A percentile compares a stretch with the other conserved stretches of the same genome.
Conservation (phyloP, 2,329 filamentous ascomycete species). For the Elsinoe necatrix region DNA sequence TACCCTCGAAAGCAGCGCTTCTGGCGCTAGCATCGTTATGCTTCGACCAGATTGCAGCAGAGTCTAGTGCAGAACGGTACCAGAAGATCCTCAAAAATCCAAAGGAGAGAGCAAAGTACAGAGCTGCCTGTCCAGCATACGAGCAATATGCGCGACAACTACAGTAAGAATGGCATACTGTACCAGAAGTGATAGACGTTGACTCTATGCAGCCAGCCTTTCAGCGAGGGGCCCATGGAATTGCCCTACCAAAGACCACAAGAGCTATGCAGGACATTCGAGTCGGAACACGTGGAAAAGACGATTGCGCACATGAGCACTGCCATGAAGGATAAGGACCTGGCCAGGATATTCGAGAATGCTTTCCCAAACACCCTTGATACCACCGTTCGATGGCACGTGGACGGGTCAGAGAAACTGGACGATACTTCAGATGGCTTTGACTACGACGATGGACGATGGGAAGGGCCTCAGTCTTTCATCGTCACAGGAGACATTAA, state of each 20-base stretch:
- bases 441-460: slow-evolving; percentile 49
- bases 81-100: slow-evolving; percentile 23
- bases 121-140: slow-evolving; percentile 32
- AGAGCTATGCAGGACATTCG: slow-evolving; percentile 76
- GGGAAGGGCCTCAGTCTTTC: slow-evolving; percentile 83
- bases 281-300: slow-evolving; percentile 75
- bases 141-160: slow-evolving; percentile 32
- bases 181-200: slow-evolving; percentile 10
- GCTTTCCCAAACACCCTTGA: slow-evolving; percentile 87
- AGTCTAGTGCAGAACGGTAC: slow-evolving; percentile 17
- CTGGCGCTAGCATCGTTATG: slow-evolving; percentile 26
- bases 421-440: slow-evolving; percentile 32
- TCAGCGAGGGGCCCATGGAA: slow-evolving; percentile 67
- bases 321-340: slow-evolving; percentile 73
- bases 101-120: slow-evolving; percentile 27
- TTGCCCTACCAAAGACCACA: slow-evolving; percentile 83
- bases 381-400: slow-evolving; percentile 83
- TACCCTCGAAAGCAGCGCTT: slow-evolving; percentile 24
- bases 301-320: slow-evolving; percentile 76
- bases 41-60: slow-evolving; percentile 22
- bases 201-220: slow-evolving; percentile 53
- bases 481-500: slow-evolving; percentile 91
- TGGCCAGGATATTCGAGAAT: slow-evolving; percentile 90
- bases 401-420: slow-evolving; percentile 48
- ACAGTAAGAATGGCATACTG: slow-evolving; percentile 25